Base-by-base conservation (phyloP, 2,329 filamentous ascomycete genomes). In the Alternaria ventricosa region DNA sequence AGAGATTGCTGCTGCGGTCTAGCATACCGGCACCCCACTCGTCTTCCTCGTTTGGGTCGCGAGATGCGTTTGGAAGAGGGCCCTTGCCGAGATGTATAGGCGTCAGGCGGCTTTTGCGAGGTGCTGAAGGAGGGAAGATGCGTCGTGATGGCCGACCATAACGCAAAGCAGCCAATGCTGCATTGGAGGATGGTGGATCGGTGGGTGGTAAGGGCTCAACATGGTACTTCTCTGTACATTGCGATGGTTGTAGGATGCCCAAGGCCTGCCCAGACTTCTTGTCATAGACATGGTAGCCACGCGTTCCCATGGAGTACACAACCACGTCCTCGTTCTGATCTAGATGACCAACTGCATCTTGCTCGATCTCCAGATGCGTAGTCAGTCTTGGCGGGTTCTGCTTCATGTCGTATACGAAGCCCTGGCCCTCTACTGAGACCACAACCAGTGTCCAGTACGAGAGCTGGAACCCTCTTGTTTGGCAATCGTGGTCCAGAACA, bases 11-110 rank as follows among this genome's bases (percentile, higher is more conserved):
- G 5, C 47, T 30, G 4, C 60, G 55, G n/a, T 63, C 60, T 20
- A 63, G 44, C 60, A 63, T 63, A 12, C 60, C 60, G 25, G 60
- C 60, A 15, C 60, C 60, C 60, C 60, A 63, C 23, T 60, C 55
- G n/a, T 63, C 60, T 20, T 60, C 56, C 9, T 41, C 25, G 25
- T 49, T 44, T 12, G 49, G 54, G 13, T 60, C 51, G 11, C 36
- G n/a, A 25, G 58, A 25, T 2, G 51, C n/a, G 6, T 56, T 57
- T 22, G 59, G 59, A 11, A 61, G 25, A 15, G 33, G 49, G 3
- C 60, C 60, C 15, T 55, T 54, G 12, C 20, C 20, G 10, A 63
- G 18, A 25, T 22, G 30, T 5, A 60, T 49, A 7, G 60, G 56
- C 15, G 50, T 50, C 10, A 63, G 27, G 15, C 60, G 60, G 30